Evolutionary conservation across 352 stramenopile genomes (phyloP).

Genomic region (Pythium rhizo-oryzae): DNA sequence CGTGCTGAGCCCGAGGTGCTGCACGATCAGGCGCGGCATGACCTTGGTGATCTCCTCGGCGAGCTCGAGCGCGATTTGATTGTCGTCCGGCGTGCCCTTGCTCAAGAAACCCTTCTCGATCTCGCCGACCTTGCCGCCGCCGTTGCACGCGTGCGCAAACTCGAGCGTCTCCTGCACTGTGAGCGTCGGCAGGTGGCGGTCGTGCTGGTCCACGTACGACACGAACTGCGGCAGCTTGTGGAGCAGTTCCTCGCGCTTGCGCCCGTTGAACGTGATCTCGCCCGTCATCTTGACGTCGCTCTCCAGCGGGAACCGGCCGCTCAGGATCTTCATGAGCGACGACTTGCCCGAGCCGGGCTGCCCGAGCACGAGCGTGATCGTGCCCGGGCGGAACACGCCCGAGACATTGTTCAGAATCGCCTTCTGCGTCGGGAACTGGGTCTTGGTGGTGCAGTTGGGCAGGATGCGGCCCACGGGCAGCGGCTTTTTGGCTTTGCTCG

Average conservation of each 20-base stretch:
- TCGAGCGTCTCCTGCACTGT: conserved; percentile 55
- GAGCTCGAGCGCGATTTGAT: conserved; percentile 38
- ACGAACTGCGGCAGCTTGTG: conserved; percentile 45
- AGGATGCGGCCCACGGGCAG: conserved; percentile 47
- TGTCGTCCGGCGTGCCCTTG: conserved; percentile 42
- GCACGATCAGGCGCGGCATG: conserved; percentile 42
- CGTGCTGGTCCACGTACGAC: conserved; percentile 50
- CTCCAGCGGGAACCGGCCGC: conserved; percentile 46
- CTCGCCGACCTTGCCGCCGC: conserved; percentile 15
- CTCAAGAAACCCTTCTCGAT: conserved; percentile 29
- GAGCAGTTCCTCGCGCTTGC: conserved; percentile 26
- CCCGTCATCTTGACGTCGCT: conserved; percentile 37
- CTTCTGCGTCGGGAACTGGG: conserved; percentile 6
- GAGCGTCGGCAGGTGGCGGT: conserved; percentile 49
- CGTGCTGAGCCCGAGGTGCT: conserved; percentile 47
- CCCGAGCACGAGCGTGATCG: conserved; percentile 28
- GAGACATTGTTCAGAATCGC: too few relatives aligned
- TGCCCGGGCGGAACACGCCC: conserved; percentile 33
- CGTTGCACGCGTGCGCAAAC: conserved; percentile 59
- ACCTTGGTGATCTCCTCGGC: conserved; percentile 26
- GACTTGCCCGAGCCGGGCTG: conserved; percentile 24
- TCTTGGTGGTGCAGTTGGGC: conserved; percentile 20
- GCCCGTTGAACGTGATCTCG: conserved; percentile 51
- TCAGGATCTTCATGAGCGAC: conserved; percentile 62
- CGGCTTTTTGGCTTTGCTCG: conserved; percentile 1